Percentiles rank a stretch among this genome's conserved stretches.
Conservation (phyloP, 495 filamentous ascomycete species). For the Aspergillus panamensis region DNA sequence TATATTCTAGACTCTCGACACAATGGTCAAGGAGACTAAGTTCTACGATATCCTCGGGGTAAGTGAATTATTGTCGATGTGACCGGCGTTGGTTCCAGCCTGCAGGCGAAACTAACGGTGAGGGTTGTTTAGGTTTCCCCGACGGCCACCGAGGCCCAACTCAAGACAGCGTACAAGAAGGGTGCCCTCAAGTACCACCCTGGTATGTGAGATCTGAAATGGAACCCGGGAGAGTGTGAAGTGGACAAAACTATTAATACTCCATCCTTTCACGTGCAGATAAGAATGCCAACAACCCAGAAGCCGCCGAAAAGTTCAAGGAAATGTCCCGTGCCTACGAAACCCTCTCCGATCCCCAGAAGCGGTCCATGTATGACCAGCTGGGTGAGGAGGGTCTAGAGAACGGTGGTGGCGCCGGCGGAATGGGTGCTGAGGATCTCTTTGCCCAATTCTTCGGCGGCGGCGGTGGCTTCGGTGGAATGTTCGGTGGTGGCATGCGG, state of each 20-base stretch:
- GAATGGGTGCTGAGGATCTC: constrained; percentile 95
- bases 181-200: constrained; percentile 88
- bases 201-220: constrained; percentile 50
- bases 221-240: background rate
- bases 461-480: constrained; percentile 76
- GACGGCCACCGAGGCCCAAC: constrained; percentile 67
- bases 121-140: constrained; percentile 59
- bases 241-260: background rate
- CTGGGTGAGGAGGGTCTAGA: constrained; percentile 96
- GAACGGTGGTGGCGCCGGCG: constrained; percentile 72
- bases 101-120: constrained; percentile 24
- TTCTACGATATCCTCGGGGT: constrained; percentile 85
- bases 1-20: constrained; percentile 31
- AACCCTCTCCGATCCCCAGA: constrained; percentile 84
- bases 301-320: constrained; percentile 96
- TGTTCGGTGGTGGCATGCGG: constrained; percentile 80
- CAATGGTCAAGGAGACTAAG: constrained; percentile 89
- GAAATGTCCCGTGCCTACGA: constrained; percentile 95
- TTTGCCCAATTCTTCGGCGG: constrained; percentile 98
- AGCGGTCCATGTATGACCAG: constrained; percentile 89
- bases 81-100: background rate
- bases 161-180: constrained; percentile 90
- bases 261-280: constrained; percentile 50
- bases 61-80: constrained; percentile 35
- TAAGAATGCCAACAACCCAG: constrained; percentile 93